Evolutionary conservation across 2,329 filamentous ascomycete genomes (phyloP), one percentile per base, ranked within the genome.

Genomic region (Mycocentrospora acerina): DNA sequence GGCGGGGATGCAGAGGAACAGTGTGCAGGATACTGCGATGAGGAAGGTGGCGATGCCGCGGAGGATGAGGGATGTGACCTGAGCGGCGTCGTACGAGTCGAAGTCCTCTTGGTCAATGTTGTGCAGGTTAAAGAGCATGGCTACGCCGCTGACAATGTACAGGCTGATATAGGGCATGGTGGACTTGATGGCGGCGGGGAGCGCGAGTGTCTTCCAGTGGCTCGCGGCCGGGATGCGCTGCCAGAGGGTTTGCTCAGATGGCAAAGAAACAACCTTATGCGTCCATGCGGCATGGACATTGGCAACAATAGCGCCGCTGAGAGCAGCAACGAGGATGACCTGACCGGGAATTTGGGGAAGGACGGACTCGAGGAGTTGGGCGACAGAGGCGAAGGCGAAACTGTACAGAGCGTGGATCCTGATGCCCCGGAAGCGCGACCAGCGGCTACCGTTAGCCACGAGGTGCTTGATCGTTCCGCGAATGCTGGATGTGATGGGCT

Each of bases 221-320:
- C 75, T 74, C 64, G 82, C 80, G 30, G 81, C 70, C 12, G 86
- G 83, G 35, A 95, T 77, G 40, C 88, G 85, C 57, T 77, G 72
- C 74, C 85, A 89, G 53, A 68, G 60, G 31, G 71, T 71, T 63
- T 79, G 78, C 32, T 73, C 60, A 40, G 79, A 83, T 4, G 82
- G 81, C 36, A 81, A 75, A 2, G 88, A 83, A 60, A 96, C 90
- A 62, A 95, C 81, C 57, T 87, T 83, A 62, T 95, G 89, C 3
- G 90, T 87, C 89, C 90, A 95, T 36, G 81, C 78, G 52, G 90
- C 79, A 63, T 81, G 79, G 42, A 91, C 67, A 57, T 85, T 85
- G 25, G 85, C 79, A 22, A 87, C 72, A 14, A 78, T 66, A 15
- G 91, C 66, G 35, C 79, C 75, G 17, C 80, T 74, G 28, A 85